phyloP scores from a whole-genome alignment of 805 yeast species.

The Lachancea thermotolerans region DNA sequence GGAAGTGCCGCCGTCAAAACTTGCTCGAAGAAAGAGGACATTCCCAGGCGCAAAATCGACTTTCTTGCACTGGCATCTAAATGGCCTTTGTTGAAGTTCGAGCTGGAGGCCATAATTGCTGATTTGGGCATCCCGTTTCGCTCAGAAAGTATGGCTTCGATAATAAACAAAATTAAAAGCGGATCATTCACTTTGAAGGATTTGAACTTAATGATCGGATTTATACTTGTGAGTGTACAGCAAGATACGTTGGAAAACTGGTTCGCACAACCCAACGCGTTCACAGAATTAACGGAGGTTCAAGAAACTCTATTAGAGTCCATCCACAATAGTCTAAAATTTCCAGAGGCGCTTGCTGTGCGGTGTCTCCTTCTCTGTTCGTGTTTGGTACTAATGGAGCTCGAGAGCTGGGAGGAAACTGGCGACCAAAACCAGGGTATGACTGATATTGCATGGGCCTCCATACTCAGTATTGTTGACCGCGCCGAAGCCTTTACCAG shows the following conservation, averaged over 20 bases:
- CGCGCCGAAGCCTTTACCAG: constrained; percentile 19
- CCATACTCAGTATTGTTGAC: constrained; percentile 13
- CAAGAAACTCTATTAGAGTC: constrained; percentile 20
- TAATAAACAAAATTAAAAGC: constrained; percentile 19
- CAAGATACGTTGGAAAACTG: constrained; percentile 15
- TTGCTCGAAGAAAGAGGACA: background rate
- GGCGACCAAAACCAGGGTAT: background rate
- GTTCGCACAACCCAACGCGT: constrained; percentile 21
- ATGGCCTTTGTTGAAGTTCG: constrained; percentile 1
- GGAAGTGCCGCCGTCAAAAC: background rate
- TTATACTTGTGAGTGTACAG: constrained; percentile 10
- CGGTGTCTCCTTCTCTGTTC: constrained; percentile 22
- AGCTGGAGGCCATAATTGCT: background rate
- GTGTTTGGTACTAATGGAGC: constrained; percentile 14
- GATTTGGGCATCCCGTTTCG: constrained; percentile 1
- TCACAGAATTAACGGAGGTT: constrained; percentile 15
- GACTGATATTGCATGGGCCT: constrained; percentile 18
- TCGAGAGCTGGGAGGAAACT: background rate
- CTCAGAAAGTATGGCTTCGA: constrained; percentile 16
- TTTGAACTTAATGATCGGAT: constrained; percentile 19
- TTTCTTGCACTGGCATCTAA: too few species aligned
- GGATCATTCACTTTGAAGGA: constrained; percentile 27
- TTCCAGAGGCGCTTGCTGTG: constrained; percentile 24
- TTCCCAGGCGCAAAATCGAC: background rate
- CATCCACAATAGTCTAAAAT: constrained; percentile 18